phyloP scores from a whole-genome alignment of 2,329 filamentous ascomycete species.

The Orbilia javanica region DNA sequence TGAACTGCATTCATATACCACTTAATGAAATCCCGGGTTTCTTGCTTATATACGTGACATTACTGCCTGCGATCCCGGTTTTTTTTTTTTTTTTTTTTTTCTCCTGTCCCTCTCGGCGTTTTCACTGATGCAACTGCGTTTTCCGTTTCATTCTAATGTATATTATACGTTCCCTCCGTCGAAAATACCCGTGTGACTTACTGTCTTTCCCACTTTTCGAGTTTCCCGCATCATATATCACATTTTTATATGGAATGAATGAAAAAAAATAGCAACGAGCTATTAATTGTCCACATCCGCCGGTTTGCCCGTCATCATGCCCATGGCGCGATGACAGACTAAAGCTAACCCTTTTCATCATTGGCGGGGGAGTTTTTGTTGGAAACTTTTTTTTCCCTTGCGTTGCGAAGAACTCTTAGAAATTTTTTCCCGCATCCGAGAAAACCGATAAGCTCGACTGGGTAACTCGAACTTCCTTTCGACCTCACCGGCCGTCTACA shows the following conservation, averaged over 20 bases:
- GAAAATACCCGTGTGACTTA: conserved; percentile 28
- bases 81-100: neutral
- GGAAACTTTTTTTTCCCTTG: conserved; percentile 11
- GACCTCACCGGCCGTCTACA: conserved; percentile 10
- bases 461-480: neutral
- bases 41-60: neutral
- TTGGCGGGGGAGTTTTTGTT: conserved; percentile 9
- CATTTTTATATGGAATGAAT: conserved; percentile 16
- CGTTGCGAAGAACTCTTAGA: conserved; percentile 15
- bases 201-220: neutral
- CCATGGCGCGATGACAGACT: no score
- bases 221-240: conserved; percentile 4
- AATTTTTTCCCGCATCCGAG: conserved; percentile 31
- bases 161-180: conserved; percentile 18
- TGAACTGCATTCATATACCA: neutral
- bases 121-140: neutral
- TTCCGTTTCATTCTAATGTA: conserved; percentile 8
- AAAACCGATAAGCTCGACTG: neutral
- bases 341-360: neutral
- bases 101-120: conserved; percentile 11
- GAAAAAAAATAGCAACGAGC: conserved; percentile 26
- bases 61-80: neutral
- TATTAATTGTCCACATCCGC: no score
- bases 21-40: conserved; percentile 8
- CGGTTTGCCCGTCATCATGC: no score